phyloP scores from a whole-genome alignment of 331 rosid genomes.

The Dryas integrifolia region DNA sequence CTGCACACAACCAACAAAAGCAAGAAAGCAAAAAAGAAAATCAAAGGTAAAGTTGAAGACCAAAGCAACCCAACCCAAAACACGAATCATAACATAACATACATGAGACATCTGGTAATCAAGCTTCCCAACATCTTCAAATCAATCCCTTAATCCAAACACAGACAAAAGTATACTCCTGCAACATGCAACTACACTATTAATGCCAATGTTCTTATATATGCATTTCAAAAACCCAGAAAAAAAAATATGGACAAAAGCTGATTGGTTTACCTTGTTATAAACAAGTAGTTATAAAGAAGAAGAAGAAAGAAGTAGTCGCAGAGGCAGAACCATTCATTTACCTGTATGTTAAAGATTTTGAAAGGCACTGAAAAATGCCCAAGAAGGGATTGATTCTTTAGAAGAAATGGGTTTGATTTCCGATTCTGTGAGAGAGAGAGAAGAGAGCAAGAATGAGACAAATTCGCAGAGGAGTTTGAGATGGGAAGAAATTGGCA shows the following conservation, averaged over 20 bases:
- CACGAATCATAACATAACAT: constrained; percentile 1
- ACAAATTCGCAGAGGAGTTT: constrained; percentile 28
- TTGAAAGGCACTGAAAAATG: neutral
- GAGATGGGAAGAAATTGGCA: constrained; percentile 29
- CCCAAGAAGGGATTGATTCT: constrained; percentile 19
- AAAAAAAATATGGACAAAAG: neutral
- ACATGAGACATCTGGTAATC: constrained; percentile 41
- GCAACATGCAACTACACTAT: neutral
- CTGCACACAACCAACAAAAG: constrained; percentile 32
- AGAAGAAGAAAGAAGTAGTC: neutral
- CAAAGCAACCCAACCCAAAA: constrained; percentile 2
- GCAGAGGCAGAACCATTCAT: neutral
- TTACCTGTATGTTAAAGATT: too few species aligned
- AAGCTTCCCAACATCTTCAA: constrained; percentile 42
- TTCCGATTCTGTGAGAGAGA: constrained; percentile 40
- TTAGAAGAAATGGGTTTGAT: constrained; percentile 31
- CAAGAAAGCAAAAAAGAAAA: neutral
- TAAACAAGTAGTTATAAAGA: neutral
- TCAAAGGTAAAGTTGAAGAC: neutral
- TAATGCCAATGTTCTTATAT: neutral
- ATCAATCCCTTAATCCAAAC: neutral
- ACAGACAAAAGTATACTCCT: neutral
- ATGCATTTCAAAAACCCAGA: neutral
- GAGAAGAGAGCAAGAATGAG: constrained; percentile 11
- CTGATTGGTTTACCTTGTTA: neutral